phyloP scores from a whole-genome alignment of 441 rosid genomes.

The Melastoma candidum region DNA sequence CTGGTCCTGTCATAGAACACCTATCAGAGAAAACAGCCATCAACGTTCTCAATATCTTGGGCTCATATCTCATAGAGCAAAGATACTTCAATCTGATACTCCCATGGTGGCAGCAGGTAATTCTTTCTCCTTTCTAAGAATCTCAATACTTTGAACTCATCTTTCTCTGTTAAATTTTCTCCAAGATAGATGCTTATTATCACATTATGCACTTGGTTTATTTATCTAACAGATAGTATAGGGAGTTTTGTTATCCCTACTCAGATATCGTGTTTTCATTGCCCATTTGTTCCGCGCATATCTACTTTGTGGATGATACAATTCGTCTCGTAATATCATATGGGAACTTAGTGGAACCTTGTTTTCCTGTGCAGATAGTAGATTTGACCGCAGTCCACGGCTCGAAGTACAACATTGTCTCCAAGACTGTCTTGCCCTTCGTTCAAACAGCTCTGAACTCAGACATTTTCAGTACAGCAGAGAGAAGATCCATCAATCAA shows the following conservation, averaged over 20 bases:
- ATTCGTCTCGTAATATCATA: not conserved
- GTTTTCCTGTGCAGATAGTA: constrained; percentile 40
- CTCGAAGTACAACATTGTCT: constrained; percentile 45
- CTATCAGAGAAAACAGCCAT: constrained; percentile 50
- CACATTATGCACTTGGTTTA: not conserved
- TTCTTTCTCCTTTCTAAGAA: constrained; percentile 14
- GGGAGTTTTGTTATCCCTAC: not conserved
- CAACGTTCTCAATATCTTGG: constrained; percentile 60
- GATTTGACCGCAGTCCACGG: constrained; percentile 66
- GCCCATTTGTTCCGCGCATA: too few relatives aligned
- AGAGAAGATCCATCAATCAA: constrained; percentile 57
- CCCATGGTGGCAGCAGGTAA: constrained; percentile 93
- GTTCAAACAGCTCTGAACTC: constrained; percentile 59
- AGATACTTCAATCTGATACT: constrained; percentile 48
- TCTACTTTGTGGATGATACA: not conserved
- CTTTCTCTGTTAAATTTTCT: too few relatives aligned
- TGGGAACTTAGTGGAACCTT: not conserved
- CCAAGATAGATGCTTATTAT: constrained; percentile 1
- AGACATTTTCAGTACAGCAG: constrained; percentile 55
- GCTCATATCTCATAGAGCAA: constrained; percentile 53
- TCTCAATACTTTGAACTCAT: not conserved
- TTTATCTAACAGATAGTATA: not conserved
- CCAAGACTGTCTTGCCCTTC: constrained; percentile 59
- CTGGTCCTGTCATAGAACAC: constrained; percentile 74
- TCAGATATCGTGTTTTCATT: not conserved